Conservation (phyloP, 352 stramenopile species). For the Phytophthora rubi region DNA sequence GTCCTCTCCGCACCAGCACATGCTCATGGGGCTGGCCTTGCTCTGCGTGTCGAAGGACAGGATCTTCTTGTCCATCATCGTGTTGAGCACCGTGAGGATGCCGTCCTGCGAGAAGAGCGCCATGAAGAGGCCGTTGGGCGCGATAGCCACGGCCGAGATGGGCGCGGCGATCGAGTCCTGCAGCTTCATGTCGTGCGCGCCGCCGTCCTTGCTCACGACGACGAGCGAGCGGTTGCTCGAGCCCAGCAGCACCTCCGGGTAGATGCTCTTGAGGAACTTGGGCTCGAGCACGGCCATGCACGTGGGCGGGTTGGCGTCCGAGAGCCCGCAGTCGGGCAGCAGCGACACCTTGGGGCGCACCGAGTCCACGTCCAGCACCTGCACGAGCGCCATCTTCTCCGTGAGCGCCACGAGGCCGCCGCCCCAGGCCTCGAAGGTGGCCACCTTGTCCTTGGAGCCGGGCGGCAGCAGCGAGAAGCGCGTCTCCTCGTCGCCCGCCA, state of each 20-base stretch:
- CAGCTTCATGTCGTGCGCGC: conserved; percentile 85
- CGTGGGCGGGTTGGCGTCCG: conserved; percentile 75
- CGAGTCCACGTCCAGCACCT: conserved; percentile 82
- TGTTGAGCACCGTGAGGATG: conserved; percentile 95
- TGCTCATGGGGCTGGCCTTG: conserved; percentile 71
- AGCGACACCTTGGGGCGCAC: conserved; percentile 80
- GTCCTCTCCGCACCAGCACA: conserved; percentile 92
- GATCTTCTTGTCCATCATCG: conserved; percentile 96
- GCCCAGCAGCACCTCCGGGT: conserved; percentile 94
- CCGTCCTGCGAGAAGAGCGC: conserved; percentile 95
- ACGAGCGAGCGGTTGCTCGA: conserved; percentile 93
- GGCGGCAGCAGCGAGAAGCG: conserved; percentile 72
- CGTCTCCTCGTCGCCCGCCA: conserved; percentile 77
- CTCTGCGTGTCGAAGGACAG: conserved; percentile 89
- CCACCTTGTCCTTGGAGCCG: conserved; percentile 75
- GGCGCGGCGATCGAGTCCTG: conserved; percentile 81
- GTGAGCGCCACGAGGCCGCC: conserved; percentile 79
- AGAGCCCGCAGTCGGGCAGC: conserved; percentile 75
- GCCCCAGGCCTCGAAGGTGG: conserved; percentile 80
- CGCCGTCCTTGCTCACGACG: conserved; percentile 73
- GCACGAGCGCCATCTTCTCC: conserved; percentile 83
- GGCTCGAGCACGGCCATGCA: conserved; percentile 94
- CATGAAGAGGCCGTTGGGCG: conserved; percentile 95
- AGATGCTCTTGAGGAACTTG: conserved; percentile 89
- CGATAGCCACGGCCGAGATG: conserved; percentile 93